Evolutionary conservation across 768 basidiomycete genomes (phyloP).

Genomic region (Amanita molliuscula): DNA sequence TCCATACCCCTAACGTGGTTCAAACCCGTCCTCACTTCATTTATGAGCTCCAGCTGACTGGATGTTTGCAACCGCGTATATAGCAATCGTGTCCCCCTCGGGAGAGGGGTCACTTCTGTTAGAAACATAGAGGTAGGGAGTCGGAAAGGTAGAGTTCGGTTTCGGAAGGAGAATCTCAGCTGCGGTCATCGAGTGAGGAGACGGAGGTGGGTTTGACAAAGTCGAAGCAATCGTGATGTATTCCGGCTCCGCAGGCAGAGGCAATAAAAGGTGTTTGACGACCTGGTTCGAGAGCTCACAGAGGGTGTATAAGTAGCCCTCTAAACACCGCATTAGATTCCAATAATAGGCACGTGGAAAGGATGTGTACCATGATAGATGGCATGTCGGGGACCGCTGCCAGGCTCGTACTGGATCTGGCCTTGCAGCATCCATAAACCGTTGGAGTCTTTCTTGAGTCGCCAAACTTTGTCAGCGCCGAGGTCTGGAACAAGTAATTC

Average conservation of each 20-base stretch:
- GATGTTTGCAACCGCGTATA: constrained; percentile 45
- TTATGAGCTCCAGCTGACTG: constrained; percentile 31
- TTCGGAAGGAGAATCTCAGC: constrained; percentile 60
- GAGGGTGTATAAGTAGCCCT: constrained; percentile 52
- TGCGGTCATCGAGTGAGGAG: constrained; percentile 44
- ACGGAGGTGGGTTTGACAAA: constrained; percentile 32
- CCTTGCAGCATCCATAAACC: constrained; percentile 43
- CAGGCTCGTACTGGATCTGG: constrained; percentile 36
- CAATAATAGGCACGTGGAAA: not conserved
- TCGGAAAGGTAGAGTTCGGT: constrained; percentile 39
- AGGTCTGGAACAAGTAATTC: constrained; percentile 71
- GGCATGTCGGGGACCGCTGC: constrained; percentile 66
- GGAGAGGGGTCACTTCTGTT: constrained; percentile 67
- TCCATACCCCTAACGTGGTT: constrained; percentile 60
- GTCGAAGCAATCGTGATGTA: constrained; percentile 37
- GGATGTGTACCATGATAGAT: constrained; percentile 43
- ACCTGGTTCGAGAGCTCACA: constrained; percentile 56
- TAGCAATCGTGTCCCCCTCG: constrained; percentile 62
- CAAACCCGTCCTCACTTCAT: constrained; percentile 60
- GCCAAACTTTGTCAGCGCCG: constrained; percentile 60
- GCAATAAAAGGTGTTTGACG: constrained; percentile 41
- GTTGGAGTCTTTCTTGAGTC: constrained; percentile 31
- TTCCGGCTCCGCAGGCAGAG: constrained; percentile 28
- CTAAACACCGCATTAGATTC: constrained; percentile 22
- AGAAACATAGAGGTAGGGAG: constrained; percentile 57